Evolutionary conservation across 192 early-diverging fungal species (phyloP).

Genomic region (Funneliformis geosporum): DNA sequence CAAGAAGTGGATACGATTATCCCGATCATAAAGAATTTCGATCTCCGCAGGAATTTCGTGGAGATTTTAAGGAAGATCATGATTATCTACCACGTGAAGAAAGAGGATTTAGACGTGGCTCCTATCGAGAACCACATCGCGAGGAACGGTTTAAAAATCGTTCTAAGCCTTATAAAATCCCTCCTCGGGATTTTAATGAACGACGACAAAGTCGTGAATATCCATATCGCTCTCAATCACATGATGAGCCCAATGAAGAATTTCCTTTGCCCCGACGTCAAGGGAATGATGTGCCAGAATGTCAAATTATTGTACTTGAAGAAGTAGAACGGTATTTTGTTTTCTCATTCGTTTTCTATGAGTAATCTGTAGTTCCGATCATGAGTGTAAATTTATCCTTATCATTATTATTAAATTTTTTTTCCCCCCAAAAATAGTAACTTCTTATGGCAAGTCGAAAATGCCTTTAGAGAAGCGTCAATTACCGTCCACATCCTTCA

Average conservation of each 20-base stretch:
- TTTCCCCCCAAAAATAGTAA: conserved; percentile 16
- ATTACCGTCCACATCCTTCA: conserved; percentile 33
- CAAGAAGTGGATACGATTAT: conserved; percentile 12
- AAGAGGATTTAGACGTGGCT: conserved; percentile 18
- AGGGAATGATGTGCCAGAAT: conserved; percentile 35
- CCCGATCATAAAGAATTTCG: conserved; percentile 14
- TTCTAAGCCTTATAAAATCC: conserved; percentile 32
- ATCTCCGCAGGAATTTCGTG: conserved; percentile 21
- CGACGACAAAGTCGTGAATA: conserved; percentile 30
- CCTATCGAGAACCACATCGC: conserved; percentile 28
- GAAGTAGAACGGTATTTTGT: conserved; percentile 32
- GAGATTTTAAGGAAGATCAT: conserved; percentile 3
- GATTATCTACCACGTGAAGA: conserved; percentile 5
- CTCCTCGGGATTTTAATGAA: conserved; percentile 24
- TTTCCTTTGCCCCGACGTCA: conserved; percentile 35
- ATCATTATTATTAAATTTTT: neutral
- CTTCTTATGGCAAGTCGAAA: conserved; percentile 34
- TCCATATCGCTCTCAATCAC: conserved; percentile 27
- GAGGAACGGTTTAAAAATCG: conserved; percentile 24
- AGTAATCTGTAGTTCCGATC: neutral
- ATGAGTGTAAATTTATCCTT: neutral
- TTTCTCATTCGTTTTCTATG: neutral
- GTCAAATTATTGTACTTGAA: conserved; percentile 36
- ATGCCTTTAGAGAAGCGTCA: conserved; percentile 29
- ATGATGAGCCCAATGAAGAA: conserved; percentile 32